Evolutionary conservation across 306 rosid genomes (phyloP).

Genomic region (Cercis canadensis): DNA sequence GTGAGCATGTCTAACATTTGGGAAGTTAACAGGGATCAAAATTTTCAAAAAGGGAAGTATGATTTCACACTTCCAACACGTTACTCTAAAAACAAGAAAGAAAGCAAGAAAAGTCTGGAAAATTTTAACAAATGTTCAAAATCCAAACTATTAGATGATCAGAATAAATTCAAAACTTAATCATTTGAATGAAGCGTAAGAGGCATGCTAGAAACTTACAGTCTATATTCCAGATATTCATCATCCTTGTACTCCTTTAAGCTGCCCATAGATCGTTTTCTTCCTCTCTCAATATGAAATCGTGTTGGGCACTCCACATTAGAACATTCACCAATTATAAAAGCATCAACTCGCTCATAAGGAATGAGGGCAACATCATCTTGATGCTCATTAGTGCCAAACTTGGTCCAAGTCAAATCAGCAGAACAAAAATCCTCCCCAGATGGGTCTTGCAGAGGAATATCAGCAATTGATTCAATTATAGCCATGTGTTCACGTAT

Average conservation of each 20-base stretch:
- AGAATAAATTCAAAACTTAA: neutral
- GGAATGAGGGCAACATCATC: constrained; percentile 94
- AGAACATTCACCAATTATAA: constrained; percentile 87
- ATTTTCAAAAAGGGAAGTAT: too few relatives aligned
- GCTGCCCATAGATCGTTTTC: constrained; percentile 76
- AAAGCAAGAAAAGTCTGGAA: constrained; percentile 14
- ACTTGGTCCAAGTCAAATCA: constrained; percentile 87
- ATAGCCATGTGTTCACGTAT: constrained; percentile 52
- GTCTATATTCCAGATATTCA: constrained; percentile 87
- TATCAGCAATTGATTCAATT: constrained; percentile 66
- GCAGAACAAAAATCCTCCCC: constrained; percentile 81
- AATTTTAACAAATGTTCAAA: neutral
- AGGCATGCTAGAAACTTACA: constrained; percentile 60
- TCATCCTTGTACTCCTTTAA: constrained; percentile 88
- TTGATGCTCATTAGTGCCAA: constrained; percentile 72
- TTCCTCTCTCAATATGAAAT: constrained; percentile 84
- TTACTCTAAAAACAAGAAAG: neutral
- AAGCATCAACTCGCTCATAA: constrained; percentile 82
- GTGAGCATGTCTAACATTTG: too few relatives aligned
- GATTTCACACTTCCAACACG: neutral
- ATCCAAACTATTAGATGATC: constrained; percentile 14
- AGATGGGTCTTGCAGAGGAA: constrained; percentile 87
- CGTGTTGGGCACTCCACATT: constrained; percentile 83
- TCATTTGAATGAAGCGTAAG: constrained; percentile 21
- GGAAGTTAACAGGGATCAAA: too few relatives aligned